Evolutionary conservation across 2,329 filamentous ascomycete genomes (phyloP), one percentile per base, ranked within the genome.

Genomic region (Blumeria graminis): DNA sequence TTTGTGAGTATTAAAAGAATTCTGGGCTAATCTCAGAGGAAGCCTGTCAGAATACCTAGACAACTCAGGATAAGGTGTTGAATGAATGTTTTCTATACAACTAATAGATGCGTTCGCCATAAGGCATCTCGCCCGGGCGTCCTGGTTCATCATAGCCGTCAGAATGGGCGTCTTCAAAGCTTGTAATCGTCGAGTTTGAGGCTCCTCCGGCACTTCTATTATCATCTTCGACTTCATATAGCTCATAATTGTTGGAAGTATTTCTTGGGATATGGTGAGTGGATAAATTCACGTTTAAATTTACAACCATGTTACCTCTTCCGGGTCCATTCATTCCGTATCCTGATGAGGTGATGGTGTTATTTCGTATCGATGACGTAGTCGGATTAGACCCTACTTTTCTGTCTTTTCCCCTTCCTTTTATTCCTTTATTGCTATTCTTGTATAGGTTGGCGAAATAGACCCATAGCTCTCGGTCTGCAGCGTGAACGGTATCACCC

Each of bases 371-470:
- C 2, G 32, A 22, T 51, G 34, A 39, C 32, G 41, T 56, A 45
- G 55, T 55, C 33, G 56, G 55, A 55, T 55, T 58, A 3, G 59
- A 55, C 14, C 61, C 67, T 56, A 88, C 82, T 57, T 80, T 80
- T 57, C 86, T 76, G 62, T 89, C 85, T 66, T 90, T 92, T 46
- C 92, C 92, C 50, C 92, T 81, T 10, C 92, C 92, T 70, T 95
- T 96, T 73, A 96, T 95, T 1, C 92, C 92, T 69, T 94, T 94
- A 76, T 96, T 96, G 70, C 84, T 89, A 70, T 96, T 93, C 73
- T 94, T 94, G 75, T 94, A 95, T n/a, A 94, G 74, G 0, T 76
- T 76, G 3, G 81, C 77, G 66, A 96, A 92, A 70, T 94, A 94
- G 62, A 84, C 78, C 72, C 84, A 87, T 55, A 95, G 73, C 58